Percentiles rank a stretch among this genome's conserved stretches.
Evolutionary conservation across 2,329 filamentous ascomycete genomes (phyloP).

Genomic region (Didymella sp.): DNA sequence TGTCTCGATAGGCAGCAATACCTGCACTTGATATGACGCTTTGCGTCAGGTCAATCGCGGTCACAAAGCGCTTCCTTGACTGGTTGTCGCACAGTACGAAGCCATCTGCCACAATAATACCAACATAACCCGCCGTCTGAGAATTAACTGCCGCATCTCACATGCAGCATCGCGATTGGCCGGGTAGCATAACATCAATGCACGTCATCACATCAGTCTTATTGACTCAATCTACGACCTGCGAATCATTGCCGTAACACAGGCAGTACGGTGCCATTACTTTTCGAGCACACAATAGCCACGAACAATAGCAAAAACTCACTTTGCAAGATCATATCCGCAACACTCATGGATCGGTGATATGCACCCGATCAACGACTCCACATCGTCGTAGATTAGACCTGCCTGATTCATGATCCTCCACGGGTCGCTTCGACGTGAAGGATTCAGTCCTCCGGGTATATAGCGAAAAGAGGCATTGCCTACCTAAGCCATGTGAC

Average conservation of each 20-base stretch:
- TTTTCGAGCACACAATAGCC: conserved; percentile 11
- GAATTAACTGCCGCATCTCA: conserved; percentile 1
- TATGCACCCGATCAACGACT: conserved; percentile 8
- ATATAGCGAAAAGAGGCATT: conserved; percentile 5
- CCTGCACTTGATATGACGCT: conserved; percentile 7
- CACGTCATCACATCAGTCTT: neutral
- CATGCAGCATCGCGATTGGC: conserved; percentile 1
- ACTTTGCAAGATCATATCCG: neutral
- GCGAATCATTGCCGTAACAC: neutral
- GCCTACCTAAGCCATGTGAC: neutral
- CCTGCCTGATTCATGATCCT: conserved; percentile 11
- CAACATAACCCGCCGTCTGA: conserved; percentile 10
- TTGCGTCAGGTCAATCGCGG: neutral
- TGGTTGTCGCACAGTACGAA: conserved; percentile 3
- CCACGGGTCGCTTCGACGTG: neutral
- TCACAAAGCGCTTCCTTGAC: conserved; percentile 2
- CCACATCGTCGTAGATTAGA: neutral
- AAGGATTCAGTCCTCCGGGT: conserved; percentile 6
- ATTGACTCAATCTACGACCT: neutral
- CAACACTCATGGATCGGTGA: neutral
- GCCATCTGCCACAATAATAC: conserved; percentile 8
- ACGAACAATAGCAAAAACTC: conserved; percentile 10
- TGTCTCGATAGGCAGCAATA: conserved; percentile 2
- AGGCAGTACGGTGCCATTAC: conserved; percentile 5
- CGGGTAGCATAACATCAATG: neutral